Evolutionary conservation across 176 grass and related monocot species (phyloP).

Genomic region (Miscanthus lutarioriparius): DNA sequence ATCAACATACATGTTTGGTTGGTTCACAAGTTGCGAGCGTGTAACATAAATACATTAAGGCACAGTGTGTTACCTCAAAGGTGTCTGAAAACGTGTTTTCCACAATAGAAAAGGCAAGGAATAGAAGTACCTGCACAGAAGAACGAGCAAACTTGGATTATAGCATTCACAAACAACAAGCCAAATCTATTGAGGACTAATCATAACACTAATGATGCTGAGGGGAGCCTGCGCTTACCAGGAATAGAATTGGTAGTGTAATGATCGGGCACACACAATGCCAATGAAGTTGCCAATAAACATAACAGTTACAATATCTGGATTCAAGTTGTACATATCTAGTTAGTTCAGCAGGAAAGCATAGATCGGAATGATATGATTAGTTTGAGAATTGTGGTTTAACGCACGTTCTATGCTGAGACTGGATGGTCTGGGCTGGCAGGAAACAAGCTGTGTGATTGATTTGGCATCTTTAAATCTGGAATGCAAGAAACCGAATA

Average conservation of each 20-base stretch:
- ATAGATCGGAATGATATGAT: background rate
- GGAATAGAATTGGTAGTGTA: conserved; percentile 96
- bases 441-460: conserved; percentile 43
- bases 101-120: conserved; percentile 93
- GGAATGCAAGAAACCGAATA: conserved; percentile 53
- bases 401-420: conserved; percentile 70
- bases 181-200: background rate
- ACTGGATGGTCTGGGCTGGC: conserved; percentile 44
- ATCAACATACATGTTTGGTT: background rate
- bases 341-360: conserved; percentile 30
- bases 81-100: conserved; percentile 66
- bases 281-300: conserved; percentile 97
- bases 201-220: background rate
- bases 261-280: conserved; percentile 75
- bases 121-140: conserved; percentile 82
- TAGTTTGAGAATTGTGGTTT: conserved; percentile 10
- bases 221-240: conserved; percentile 48
- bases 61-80: conserved; percentile 46
- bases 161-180: background rate
- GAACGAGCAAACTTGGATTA: background rate
- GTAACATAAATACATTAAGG: background rate
- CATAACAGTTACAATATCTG: conserved; percentile 82
- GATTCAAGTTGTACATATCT: conserved; percentile 34
- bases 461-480: conserved; percentile 55
- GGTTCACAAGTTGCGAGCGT: background rate